Evolutionary conservation across 768 basidiomycete species (phyloP).

Genomic region (Leccinellum albellum): DNA sequence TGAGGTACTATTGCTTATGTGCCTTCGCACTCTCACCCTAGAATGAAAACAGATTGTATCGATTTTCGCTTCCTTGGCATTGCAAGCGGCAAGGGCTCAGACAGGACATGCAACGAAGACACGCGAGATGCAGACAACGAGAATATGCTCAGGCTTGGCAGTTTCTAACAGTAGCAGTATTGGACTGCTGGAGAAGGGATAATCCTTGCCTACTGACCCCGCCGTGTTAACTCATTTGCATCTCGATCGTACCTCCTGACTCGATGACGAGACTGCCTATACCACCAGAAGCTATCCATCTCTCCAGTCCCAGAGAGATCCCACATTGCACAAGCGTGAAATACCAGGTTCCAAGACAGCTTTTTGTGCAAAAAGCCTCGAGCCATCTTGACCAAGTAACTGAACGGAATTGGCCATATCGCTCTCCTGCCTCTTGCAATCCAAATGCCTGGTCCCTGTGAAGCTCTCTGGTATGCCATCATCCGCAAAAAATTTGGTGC

Average conservation of each 20-base stretch:
- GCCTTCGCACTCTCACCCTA: conserved; percentile 60
- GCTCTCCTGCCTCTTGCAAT: conserved; percentile 96
- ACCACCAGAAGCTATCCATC: background rate
- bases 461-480: conserved; percentile 99
- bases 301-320: conserved; percentile 35
- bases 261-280: conserved; percentile 7
- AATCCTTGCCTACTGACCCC: conserved; percentile 24
- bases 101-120: conserved; percentile 42
- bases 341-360: conserved; percentile 23
- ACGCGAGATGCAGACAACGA: conserved; percentile 56
- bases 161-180: conserved; percentile 75
- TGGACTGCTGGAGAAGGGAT: conserved; percentile 53
- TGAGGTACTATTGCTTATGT: conserved; percentile 69
- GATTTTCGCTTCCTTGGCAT: conserved; percentile 76
- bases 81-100: conserved; percentile 67
- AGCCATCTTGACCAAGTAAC: conserved; percentile 96
- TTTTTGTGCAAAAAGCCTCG: conserved; percentile 55
- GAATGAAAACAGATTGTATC: conserved; percentile 82
- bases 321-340: conserved; percentile 22
- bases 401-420: conserved; percentile 97
- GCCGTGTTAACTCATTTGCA: conserved; percentile 15
- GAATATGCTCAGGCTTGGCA: conserved; percentile 73
- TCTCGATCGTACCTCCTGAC: conserved; percentile 14
- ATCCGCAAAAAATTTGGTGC: conserved; percentile 99
- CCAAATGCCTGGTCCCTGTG: conserved; percentile 98